Evolutionary conservation across 495 filamentous ascomycete genomes (phyloP), one percentile per base, ranked within the genome.

Genomic region (Articulospora tetracladia): DNA sequence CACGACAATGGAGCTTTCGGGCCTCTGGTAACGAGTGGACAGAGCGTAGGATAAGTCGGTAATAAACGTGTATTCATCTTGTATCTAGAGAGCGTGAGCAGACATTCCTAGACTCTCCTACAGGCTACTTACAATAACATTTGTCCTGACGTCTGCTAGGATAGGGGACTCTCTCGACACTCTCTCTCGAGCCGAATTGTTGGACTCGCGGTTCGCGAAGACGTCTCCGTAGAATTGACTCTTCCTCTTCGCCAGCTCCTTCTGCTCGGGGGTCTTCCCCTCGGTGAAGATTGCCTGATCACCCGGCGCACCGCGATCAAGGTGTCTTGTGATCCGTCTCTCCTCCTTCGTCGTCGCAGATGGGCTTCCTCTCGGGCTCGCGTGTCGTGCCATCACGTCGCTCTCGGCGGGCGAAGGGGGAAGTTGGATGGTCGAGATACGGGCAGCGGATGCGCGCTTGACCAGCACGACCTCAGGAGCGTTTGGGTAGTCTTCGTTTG

Each of bases 141-240:
- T 97, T n/a, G 90, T 91, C 67, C 84, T 86, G 28, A 98, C 71
- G 69, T 97, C 91, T 34, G 86, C 89, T 57, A 90, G 79, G 55
- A 97, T 81, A 54, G 88, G 77, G 19, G 90, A 85, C 60, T 92
- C 83, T 60, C 81, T 83, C 17, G 72, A 70, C 22, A 91, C 73
- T 27, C 82, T 78, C 47, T 88, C 82, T 58, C 76, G 76, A 11
- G 83, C 79, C 11, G 81, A 76, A n/a, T 74, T 66, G 56, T 69
- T 66, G 2, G 73, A 69, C 58, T 83, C 80, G 58, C 83, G 80
- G 51, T 77, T 68, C 8, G 75, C 74, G 63, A 91, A 88, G 17
- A 74, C 73, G 22, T 87, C 85, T 25, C 79, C 81, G 62, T 84
- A 89, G 66, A 83, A 87, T 61, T 81, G 77, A 19, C 62, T 76